Base-by-base conservation (phyloP, 306 rosid genomes). In the Acmispon strigosus region DNA sequence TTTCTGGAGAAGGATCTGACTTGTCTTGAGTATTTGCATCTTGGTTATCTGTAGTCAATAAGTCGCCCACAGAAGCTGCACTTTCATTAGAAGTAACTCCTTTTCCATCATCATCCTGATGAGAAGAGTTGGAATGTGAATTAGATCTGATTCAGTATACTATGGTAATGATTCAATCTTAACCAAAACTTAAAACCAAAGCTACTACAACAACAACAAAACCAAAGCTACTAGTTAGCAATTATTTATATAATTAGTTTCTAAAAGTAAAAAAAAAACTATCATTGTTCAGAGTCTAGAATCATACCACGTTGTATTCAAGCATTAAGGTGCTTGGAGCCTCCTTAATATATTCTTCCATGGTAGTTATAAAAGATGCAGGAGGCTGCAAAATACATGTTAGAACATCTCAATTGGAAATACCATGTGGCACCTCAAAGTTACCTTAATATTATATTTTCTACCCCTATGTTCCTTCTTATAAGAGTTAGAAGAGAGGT, bases 341-440 rank as follows among this genome's bases (percentile, higher is more conserved):
- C 19, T 90, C 97, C 66, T 84, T 84, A 64, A 93, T 84, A 17
- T 93, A 93, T 58, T 93, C 98, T 82, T 93, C 96, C 97, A 93
- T 90, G 55, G 94, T 73, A 49, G 80, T 76, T 69, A 90, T 70
- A 78, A 93, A 90, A 54, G 97, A 90, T 69, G 88, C 65, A 16
- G 98, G 97, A 36, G 96, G 89, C 98, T 93, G 66, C 75, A 87
- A 77, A 62, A 61, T 27, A 70, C 62, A 73, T 15, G 4, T 22
- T 37, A 54, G 5, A 41, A 44, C 59, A 36, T 27, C 29, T 66
- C 47, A 79, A 22, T 36, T 7, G 1, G 39, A 39, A 18, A 5
- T 48, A 16, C 15, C 12, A 39, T 39, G 43, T 52, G 20, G 41
- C 36, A 36, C 0, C 59, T 32, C 24, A 52, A n/a, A 66, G 50